Evolutionary conservation across 495 filamentous ascomycete species (phyloP).

Genomic region (Penicillium salamii): DNA sequence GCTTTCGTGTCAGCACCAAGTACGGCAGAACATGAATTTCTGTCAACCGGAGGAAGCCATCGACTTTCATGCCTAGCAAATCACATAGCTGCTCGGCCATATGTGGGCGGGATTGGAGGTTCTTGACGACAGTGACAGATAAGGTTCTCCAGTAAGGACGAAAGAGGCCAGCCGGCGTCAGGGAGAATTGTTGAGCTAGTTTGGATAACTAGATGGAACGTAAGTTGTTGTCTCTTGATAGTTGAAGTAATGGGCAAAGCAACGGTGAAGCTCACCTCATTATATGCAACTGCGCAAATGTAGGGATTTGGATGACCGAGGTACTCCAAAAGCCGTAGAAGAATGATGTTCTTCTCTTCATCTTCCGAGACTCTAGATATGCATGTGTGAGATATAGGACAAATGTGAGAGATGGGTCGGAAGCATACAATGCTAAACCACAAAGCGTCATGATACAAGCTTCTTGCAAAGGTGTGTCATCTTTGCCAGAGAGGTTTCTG

Average conservation of each 20-base stretch:
- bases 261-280: conserved; percentile 55
- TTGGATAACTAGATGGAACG: conserved; percentile 46
- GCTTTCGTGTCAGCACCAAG: conserved; percentile 72
- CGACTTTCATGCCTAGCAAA: conserved; percentile 67
- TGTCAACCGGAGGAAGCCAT: conserved; percentile 70
- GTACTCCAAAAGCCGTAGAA: conserved; percentile 80
- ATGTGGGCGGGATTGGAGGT: conserved; percentile 74
- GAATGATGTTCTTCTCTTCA: conserved; percentile 79
- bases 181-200: conserved; percentile 60
- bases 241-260: neutral
- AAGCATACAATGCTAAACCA: conserved; percentile 64
- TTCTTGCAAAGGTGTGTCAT: conserved; percentile 65
- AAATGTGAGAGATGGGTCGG: neutral
- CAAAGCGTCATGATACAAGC: conserved; percentile 82
- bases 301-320: conserved; percentile 79
- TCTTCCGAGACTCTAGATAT: conserved; percentile 56
- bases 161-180: conserved; percentile 64
- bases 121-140: conserved; percentile 74
- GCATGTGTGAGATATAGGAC: neutral
- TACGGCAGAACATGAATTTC: conserved; percentile 81
- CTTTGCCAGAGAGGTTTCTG: conserved; percentile 63
- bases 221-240: conserved; percentile 3
- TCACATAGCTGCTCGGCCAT: conserved; percentile 78
- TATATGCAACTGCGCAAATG: conserved; percentile 73
- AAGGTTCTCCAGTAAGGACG: conserved; percentile 84